These are phyloP conservation scores for Plasmodium gonderi DNA, from an alignment of 169 alveolate species.

Conservation along the genomic window DNA sequence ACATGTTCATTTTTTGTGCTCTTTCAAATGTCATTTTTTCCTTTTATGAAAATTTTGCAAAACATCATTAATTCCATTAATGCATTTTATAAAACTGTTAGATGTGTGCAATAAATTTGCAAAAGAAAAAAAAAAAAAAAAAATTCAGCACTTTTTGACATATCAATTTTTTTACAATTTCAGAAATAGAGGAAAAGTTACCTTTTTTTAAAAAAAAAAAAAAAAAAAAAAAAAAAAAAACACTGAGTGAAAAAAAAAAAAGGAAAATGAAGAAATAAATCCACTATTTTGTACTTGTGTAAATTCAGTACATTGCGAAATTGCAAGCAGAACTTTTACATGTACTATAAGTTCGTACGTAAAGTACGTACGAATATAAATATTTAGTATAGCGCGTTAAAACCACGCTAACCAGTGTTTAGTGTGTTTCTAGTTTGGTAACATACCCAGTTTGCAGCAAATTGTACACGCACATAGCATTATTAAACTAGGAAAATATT, in stretches of 20 bases:
- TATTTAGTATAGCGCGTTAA: neutral
- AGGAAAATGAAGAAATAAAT: neutral
- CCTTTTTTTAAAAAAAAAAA: neutral
- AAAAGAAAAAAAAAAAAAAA: neutral
- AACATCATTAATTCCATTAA: neutral
- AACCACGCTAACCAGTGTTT: neutral
- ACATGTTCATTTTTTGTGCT: neutral
- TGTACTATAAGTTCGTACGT: neutral
- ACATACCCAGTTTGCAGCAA: neutral
- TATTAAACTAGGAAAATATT: neutral
- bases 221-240: neutral
- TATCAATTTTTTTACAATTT: neutral
- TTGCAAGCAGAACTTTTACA: neutral
- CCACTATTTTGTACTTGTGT: neutral
- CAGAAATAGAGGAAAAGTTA: neutral
- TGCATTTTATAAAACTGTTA: slow-evolving; percentile 11
- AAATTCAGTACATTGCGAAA: neutral
- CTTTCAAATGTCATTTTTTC: neutral
- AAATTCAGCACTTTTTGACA: neutral
- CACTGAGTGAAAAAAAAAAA: neutral
- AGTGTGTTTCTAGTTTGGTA: neutral
- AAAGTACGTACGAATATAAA: neutral
- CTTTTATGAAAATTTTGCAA: neutral
- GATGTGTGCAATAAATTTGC: slow-evolving; percentile 47
- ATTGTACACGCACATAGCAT: neutral